phyloP scores from a whole-genome alignment of 805 yeast genomes.

The Tetrapisispora nanseiensis region DNA sequence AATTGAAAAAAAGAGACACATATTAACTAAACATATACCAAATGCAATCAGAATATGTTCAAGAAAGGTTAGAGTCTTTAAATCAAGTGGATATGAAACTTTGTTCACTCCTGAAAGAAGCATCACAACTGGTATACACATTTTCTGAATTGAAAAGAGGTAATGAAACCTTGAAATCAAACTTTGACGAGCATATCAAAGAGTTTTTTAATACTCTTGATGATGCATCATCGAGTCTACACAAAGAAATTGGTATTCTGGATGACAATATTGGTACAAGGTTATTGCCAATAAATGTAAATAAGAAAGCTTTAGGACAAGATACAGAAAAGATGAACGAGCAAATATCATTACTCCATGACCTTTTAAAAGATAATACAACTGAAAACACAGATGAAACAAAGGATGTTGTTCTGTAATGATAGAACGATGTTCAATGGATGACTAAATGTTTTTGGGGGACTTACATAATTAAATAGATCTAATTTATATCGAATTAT shows the following conservation, averaged over 20 bases:
- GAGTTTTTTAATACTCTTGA: constrained; percentile 21
- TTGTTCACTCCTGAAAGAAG: constrained; percentile 20
- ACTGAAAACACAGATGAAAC: constrained; percentile 1
- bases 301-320: constrained; percentile 27
- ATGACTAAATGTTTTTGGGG: too few relatives aligned
- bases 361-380: too few relatives aligned
- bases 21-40: too few relatives aligned
- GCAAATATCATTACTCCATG: constrained; percentile 17
- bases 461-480: too few relatives aligned
- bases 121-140: constrained; percentile 25
- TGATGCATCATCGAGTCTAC: constrained; percentile 14
- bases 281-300: constrained; percentile 24
- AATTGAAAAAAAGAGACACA: too few relatives aligned
- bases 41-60: constrained; percentile 26
- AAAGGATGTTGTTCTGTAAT: background rate
- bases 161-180: constrained; percentile 21
- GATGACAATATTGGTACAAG: constrained; percentile 26
- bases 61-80: constrained; percentile 22
- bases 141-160: constrained; percentile 26
- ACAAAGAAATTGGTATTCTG: constrained; percentile 21
- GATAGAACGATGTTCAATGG: too few relatives aligned
- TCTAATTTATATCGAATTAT: too few relatives aligned
- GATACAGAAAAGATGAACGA: constrained; percentile 26
- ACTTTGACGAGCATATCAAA: constrained; percentile 21
- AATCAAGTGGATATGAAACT: constrained; percentile 21